Evolutionary conservation across 73 alveolate genomes (phyloP), one percentile per base, ranked within the genome.

Genomic region (Effrenium voratum): DNA sequence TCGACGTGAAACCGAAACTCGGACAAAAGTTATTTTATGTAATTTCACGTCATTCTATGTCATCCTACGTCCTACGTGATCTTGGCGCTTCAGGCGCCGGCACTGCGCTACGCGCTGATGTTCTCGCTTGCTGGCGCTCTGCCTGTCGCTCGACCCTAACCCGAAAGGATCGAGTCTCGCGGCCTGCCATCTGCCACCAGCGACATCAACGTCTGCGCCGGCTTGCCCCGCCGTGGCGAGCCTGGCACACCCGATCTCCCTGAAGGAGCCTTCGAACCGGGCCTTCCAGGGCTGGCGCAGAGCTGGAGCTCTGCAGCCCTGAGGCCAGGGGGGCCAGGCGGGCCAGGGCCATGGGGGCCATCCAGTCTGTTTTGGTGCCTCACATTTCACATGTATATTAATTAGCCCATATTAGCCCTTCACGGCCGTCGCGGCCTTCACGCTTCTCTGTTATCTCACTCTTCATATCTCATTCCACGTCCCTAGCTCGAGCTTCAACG

Each of bases 161-260:
- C 83, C 49, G 40, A 75, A 15, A 40, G 22, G 40, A 32, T 1
- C 60, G 8, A 2, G 6, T 36, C 40, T 70, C 47, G 34, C 84
- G 28, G 80, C 95, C 95, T 87, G 95, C 85, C 85, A 50, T 87
- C 95, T 26, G 95, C 95, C 70, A 87, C 95, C 50, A 87, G 50
- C 32, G 95, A 87, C 95, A 87, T 63, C 85, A 87, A 70, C 24
- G 95, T 87, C 85, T 72, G 95, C 68, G 95, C 80, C 72, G 52
- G 95, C 32, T 63, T 87, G 84, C 49, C 95, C 28, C 95, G 95
- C 72, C 95, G 66, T 13, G 85, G 95, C 49, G 95, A 87, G 80
- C 68, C 95, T 87, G 52, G 43, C 24, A 22, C 43, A 76, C 59
- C 52, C 3, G 41, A 16, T 28, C 26, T 3, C 55, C 52, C 85